Base-by-base conservation (phyloP, 768 basidiomycete species). In the Boletellus ananiceps region DNA sequence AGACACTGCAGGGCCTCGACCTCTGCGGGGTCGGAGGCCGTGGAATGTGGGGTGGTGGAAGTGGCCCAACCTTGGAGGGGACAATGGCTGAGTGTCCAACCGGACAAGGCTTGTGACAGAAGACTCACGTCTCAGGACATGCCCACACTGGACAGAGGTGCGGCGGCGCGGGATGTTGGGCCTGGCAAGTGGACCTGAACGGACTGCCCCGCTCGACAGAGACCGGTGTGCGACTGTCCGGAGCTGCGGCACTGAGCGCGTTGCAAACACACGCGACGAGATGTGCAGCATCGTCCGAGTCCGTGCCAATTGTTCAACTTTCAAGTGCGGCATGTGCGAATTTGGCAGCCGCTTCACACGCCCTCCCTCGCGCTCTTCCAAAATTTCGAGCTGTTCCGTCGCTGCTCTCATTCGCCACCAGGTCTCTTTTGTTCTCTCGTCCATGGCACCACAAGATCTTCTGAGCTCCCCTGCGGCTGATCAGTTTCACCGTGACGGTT, bases 1-100 rank as follows among this genome's bases (percentile, higher is more conserved):
- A 93, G 76, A 54, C 85, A 89, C 44, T 77, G 76, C 66, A 87
- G 70, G 3, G 89, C 88, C 67, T 92, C 89, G 19, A 73, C 71
- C 57, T 92, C 88, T 50, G 86, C 88, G 27, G 90, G 90, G 69
- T 93, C 89, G 19, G 81, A 79, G 32, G 87, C 76, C 18, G 84
- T 83, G n/a, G 88, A 92, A 59, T 90, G 86, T 7, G 83, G 79
- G 11, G 87, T 88, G 9, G 82, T 82, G 31, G 88, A 87, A 29
- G 86, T 83, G 19, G 89, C 89, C 79, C 82, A 88, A 56, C 88
- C 89, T 67, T 56, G 32, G 32, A 40, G 40, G 33, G 48, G 36
- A 40, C 12, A 31, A 18, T 31, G 16, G 13, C 9, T 46, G 29
- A 46, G 44, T 51, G 45, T 39, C 48, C 33, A 31, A 47, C 34